Base-by-base conservation (phyloP, 1,139 yeast genomes). In the Protomyces inouyei region DNA sequence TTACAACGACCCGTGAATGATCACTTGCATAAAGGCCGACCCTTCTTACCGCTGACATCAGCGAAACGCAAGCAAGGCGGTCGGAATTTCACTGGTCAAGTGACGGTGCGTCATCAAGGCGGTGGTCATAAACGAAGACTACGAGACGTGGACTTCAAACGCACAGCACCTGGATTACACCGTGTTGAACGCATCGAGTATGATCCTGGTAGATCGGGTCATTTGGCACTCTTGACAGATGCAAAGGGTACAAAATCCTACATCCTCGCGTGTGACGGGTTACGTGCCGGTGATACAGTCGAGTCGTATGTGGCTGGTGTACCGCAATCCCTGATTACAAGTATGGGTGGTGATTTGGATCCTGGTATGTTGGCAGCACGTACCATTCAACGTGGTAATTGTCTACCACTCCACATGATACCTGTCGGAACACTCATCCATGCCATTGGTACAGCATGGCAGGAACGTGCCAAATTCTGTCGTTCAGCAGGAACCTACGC, bases 401-500 rank as follows among this genome's bases (percentile, higher is more conserved):
- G 98, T 78, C 80, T 95, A 73, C 98, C 98, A 14, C 78, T 93
- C 68, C 81, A 82, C 60, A 87, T 92, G 96, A 85, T 95, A 66
- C 97, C 98, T 8, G 85, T 90, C 55, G 99, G 99, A 65, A 84
- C 96, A 51, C 84, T 92, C 64, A 83, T 93, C 57, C 97, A 93
- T 76, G 88, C 87, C 73, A 85, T 93, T 69, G 97, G 97, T 45
- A 82, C 89, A 69, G 83, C 86, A 40, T 79, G 79, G 35, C 79
- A 79, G 53, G 97, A 97, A n/a, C 88, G 93, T 48, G 98, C 92
- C 55, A 89, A 90, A 75, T 82, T 93, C 72, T 93, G 96, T 73
- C 83, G 96, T 72, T 82, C 96, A 61, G 98, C 98, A 0, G 99
- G 99, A 67, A 82, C 98, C 12, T 92, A 88, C 76, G 98, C 95